phyloP scores from a whole-genome alignment of 306 rosid species.

The Pyrus bretschneideri region DNA sequence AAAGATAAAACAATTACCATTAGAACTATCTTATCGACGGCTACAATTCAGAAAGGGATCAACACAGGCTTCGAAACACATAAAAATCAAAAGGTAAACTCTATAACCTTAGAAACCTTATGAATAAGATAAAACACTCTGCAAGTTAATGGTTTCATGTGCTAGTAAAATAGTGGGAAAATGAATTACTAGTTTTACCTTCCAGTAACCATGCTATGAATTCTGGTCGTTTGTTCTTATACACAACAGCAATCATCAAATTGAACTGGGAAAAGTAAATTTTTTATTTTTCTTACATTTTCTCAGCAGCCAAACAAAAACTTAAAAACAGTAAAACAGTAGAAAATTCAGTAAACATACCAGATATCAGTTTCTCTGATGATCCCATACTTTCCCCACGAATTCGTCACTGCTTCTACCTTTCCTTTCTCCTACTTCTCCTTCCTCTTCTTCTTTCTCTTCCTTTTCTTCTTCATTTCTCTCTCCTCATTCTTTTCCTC shows the following conservation, averaged over 20 bases:
- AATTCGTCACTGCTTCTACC: constrained; percentile 76
- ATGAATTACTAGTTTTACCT: constrained; percentile 70
- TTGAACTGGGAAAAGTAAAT: neutral
- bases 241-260: constrained; percentile 20
- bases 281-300: neutral
- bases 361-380: constrained; percentile 98
- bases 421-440: constrained; percentile 68
- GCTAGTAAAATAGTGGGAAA: constrained; percentile 5
- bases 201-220: constrained; percentile 95
- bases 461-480: constrained; percentile 26
- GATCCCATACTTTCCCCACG: constrained; percentile 81
- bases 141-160: neutral
- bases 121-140: neutral
- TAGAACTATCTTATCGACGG: neutral
- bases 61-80: neutral
- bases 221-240: constrained; percentile 90
- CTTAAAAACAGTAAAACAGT: constrained; percentile 1
- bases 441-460: constrained; percentile 45
- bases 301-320: constrained; percentile 13
- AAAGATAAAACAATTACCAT: constrained; percentile 13
- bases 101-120: neutral
- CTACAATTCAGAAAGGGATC: neutral
- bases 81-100: neutral
- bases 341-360: constrained; percentile 24
- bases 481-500: constrained; percentile 26